Evolutionary conservation across 768 basidiomycete species (phyloP).

Genomic region (Ramaria sp.): DNA sequence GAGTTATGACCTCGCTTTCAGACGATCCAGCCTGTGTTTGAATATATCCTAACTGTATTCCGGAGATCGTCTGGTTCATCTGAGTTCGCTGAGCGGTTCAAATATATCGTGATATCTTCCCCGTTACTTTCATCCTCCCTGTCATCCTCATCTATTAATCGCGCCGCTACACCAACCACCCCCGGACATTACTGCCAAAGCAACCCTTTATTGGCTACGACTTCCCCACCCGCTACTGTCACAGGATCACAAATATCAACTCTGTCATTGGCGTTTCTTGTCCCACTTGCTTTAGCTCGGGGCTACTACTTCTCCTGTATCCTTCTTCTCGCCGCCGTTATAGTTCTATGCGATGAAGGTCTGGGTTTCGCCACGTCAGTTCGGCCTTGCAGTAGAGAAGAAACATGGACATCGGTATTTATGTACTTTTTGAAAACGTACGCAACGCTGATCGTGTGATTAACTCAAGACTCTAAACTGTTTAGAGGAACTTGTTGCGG

Average conservation of each 20-base stretch:
- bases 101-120: conserved; percentile 75
- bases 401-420: conserved; percentile 4
- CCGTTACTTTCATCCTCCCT: conserved; percentile 56
- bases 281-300: not conserved
- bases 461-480: conserved; percentile 50
- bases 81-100: conserved; percentile 69
- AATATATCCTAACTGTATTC: conserved; percentile 12
- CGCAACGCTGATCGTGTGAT: not conserved
- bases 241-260: not conserved
- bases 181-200: conserved; percentile 33
- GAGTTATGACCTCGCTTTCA: conserved; percentile 27
- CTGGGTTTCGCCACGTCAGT: not conserved
- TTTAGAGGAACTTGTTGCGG: conserved; percentile 54
- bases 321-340: not conserved
- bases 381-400: conserved; percentile 1
- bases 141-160: conserved; percentile 26
- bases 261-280: not conserved
- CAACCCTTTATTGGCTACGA: conserved; percentile 21
- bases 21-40: conserved; percentile 9
- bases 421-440: not conserved
- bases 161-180: conserved; percentile 23
- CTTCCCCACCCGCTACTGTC: not conserved
- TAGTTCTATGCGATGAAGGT: not conserved
- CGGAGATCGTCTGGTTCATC: conserved; percentile 16
- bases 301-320: conserved; percentile 1